Evolutionary conservation across 257 asterid species (phyloP).

Genomic region (Lantana camara): DNA sequence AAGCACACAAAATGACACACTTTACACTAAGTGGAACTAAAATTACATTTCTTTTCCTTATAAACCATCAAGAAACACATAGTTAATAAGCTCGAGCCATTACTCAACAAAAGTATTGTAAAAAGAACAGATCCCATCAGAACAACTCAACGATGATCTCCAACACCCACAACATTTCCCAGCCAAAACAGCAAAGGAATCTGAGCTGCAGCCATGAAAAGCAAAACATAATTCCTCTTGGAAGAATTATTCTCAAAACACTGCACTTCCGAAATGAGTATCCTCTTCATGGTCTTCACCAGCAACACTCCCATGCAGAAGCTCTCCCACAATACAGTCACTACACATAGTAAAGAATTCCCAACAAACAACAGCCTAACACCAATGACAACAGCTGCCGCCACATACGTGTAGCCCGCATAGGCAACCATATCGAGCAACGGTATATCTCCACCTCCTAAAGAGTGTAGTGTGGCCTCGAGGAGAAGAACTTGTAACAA

Average conservation of each 20-base stretch:
- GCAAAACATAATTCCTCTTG: conserved; percentile 33
- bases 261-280: conserved; percentile 36
- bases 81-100: too few relatives aligned
- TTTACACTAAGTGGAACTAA: too few relatives aligned
- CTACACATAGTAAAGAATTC: conserved; percentile 20
- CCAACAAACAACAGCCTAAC: conserved; percentile 25
- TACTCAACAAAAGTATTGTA: too few relatives aligned
- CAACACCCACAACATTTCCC: conserved; percentile 30
- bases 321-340: conserved; percentile 33
- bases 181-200: conserved; percentile 42
- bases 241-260: conserved; percentile 30
- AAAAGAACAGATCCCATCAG: too few relatives aligned
- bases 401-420: conserved; percentile 36
- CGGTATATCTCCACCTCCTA: conserved; percentile 39
- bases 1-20: too few relatives aligned
- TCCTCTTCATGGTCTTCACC: conserved; percentile 47
- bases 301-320: conserved; percentile 41
- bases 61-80: too few relatives aligned
- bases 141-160: too few relatives aligned
- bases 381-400: conserved; percentile 26
- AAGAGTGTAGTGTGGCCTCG: conserved; percentile 27
- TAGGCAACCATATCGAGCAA: conserved; percentile 40
- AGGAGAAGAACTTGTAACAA: conserved; percentile 34
- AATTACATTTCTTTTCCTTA: too few relatives aligned
- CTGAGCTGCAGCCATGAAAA: conserved; percentile 35